Base-by-base conservation (phyloP, 441 rosid genomes). In the Eruca vesicaria region DNA sequence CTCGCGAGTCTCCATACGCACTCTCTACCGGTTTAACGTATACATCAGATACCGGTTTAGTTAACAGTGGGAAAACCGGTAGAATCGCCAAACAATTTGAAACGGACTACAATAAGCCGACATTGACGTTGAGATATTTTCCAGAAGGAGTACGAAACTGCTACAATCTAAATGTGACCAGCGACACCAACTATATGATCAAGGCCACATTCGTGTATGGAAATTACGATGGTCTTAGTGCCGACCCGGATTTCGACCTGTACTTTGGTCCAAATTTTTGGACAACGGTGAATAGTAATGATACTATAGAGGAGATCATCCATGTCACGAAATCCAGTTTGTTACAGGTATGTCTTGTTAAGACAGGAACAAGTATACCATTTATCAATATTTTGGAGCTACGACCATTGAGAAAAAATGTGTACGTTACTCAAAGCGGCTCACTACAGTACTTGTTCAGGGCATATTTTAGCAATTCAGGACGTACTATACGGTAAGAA, bases 311-410 rank as follows among this genome's bases (percentile, higher is more conserved):
- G 31, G 31, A 28, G 6, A 28, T 28, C 62, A 76, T 89, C 11
- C 82, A 85, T 43, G 61, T 66, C 5, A 29, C 73, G 0, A 50
- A 38, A 8, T 48, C 68, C 2, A 32, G 70, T 50, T 53, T 64
- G 35, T 9, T 81, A 20, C 66, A 80, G 43, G 58, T 87, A 6
- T 89, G 94, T 72, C 85, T 85, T 10, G 87, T 78, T 18, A 78
- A 85, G 61, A 80, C 78, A 0, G 86, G 82, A 5, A 31, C 15
- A 0, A 87, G 84, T n/a, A 63, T 78, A n/a, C 94, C 94, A 32
- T 82, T 80, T 19, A 85, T 89, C n/a, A 87, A 90, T 12, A 28
- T 69, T 10, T 68, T 87, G 52, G 94, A 87, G 63, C 41, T 89
- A 3, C 85, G 94, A 70, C 84, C 63, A 8, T n/a, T 87, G 75